Evolutionary conservation across 139 green algal species (phyloP), one percentile per base, ranked within the genome.

Genomic region (Haematococcus sp.): DNA sequence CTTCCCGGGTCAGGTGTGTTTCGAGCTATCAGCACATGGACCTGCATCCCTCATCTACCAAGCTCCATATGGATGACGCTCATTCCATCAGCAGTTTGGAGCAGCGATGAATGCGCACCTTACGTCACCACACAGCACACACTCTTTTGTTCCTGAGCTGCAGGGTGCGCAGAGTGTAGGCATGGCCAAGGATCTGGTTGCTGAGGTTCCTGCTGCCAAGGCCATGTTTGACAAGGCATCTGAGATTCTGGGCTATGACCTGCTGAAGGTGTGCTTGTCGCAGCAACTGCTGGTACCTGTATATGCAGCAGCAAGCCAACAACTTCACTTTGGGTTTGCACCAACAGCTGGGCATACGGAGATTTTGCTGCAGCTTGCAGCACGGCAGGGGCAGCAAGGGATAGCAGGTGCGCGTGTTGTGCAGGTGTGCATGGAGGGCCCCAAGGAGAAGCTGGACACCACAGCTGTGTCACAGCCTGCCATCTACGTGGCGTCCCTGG

Each of bases 221-320:
- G 84, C 87, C 61, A 81, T 99, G 32, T 99, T 99, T 81, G 89
- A 97, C 52, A 90, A 91, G 59, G 96, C 96, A 1, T 92, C 87
- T 0, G 94, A 97, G 31, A 97, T 99, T 49, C 83, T 99, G 40
- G 95, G 94, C 23, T 99, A 98, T 71, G 95, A 99, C 82, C 84
- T 99, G 33, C 88, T 98, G 11, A 75, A 96, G 66, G 83, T 98
- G n/a, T 13, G 32, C 25, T 15, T 63, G 13, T 25, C 13, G 55
- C 20, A n/a, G 20, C 16, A 13, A 63, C 20, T 31, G 55, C 55
- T n/a, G n/a, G n/a, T n/a, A n/a, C n/a, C n/a, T n/a, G n/a, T n/a
- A n/a, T n/a, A n/a, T n/a, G n/a, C n/a, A n/a, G n/a, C n/a, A n/a
- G n/a, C n/a, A n/a, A n/a, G n/a, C n/a, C n/a, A n/a, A n/a, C n/a